These are phyloP conservation scores for Neurospora sp. DNA, from an alignment of 2,329 filamentous ascomycete species.

Conservation along the genomic window DNA sequence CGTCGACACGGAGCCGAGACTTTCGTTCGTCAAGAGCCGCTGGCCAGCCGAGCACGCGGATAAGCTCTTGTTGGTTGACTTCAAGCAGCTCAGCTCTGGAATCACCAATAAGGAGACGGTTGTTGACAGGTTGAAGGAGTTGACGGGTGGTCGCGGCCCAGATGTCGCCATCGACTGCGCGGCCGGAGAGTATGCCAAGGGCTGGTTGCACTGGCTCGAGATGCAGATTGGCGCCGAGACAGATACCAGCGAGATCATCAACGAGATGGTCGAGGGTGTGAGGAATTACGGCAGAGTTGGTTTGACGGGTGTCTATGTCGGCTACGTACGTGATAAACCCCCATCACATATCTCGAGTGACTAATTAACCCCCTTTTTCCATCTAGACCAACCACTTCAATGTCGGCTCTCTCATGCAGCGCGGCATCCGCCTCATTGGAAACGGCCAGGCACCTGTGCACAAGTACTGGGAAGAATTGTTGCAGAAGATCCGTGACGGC, in stretches of 20 bases:
- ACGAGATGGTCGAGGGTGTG: slow-evolving; percentile 70
- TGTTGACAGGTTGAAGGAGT: slow-evolving; percentile 61
- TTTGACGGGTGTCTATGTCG: slow-evolving; percentile 62
- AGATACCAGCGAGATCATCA: slow-evolving; percentile 72
- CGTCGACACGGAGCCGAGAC: slow-evolving; percentile 62
- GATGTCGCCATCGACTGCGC: slow-evolving; percentile 64
- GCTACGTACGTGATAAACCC: slow-evolving; percentile 26
- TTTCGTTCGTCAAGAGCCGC: slow-evolving; percentile 57
- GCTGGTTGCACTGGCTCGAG: slow-evolving; percentile 50
- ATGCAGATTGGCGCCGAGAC: slow-evolving; percentile 62
- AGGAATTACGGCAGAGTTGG: slow-evolving; percentile 64
- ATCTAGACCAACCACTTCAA: slow-evolving; percentile 64
- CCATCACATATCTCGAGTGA: too few species aligned
- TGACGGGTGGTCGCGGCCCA: slow-evolving; percentile 61
- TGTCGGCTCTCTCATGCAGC: slow-evolving; percentile 76
- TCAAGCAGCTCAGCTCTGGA: slow-evolving; percentile 46
- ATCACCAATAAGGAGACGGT: slow-evolving; percentile 53
- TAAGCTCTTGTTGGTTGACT: slow-evolving; percentile 62
- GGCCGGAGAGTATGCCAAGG: slow-evolving; percentile 52
- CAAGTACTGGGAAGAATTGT: slow-evolving; percentile 73
- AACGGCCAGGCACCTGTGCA: slow-evolving; percentile 65
- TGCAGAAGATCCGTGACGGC: slow-evolving; percentile 55
- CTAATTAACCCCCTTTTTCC: too few species aligned
- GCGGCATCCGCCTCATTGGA: slow-evolving; percentile 68
- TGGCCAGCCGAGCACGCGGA: slow-evolving; percentile 38